Percentiles rank a stretch among this genome's conserved stretches.
Conservation (phyloP, 352 stramenopile genomes). For the Phytopythium sindhum region DNA sequence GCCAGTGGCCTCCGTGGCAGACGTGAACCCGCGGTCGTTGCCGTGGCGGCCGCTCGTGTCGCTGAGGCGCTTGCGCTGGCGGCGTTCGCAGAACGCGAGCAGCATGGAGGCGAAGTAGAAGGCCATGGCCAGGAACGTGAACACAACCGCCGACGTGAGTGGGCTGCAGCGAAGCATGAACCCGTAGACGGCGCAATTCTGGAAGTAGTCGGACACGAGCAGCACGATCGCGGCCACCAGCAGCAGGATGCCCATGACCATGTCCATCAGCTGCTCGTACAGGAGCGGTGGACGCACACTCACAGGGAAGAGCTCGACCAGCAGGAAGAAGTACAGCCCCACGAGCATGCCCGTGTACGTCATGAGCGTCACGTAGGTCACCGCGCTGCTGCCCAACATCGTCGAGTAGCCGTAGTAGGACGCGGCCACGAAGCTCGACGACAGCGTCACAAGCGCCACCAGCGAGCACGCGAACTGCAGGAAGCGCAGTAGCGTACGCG, state of each 20-base stretch:
- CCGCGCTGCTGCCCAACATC: constrained; percentile 60
- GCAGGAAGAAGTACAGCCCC: constrained; percentile 47
- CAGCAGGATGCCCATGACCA: constrained; percentile 48
- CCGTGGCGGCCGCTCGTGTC: constrained; percentile 14
- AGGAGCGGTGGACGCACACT: constrained; percentile 37
- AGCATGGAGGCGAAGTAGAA: constrained; percentile 46
- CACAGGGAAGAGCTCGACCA: constrained; percentile 37
- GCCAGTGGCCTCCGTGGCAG: constrained; percentile 5
- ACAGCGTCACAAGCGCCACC: constrained; percentile 57
- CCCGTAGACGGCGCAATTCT: constrained; percentile 56
- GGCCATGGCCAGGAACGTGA: constrained; percentile 60
- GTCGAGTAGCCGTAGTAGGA: constrained; percentile 70
- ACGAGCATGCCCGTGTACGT: constrained; percentile 70
- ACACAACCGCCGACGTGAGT: constrained; percentile 53
- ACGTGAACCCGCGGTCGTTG: constrained; percentile 8
- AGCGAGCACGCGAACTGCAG: constrained; percentile 56
- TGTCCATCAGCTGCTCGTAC: constrained; percentile 50
- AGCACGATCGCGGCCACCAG: constrained; percentile 65
- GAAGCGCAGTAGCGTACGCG: constrained; percentile 49
- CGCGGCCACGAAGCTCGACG: constrained; percentile 48
- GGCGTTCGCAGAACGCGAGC: constrained; percentile 44
- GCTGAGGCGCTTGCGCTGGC: constrained; percentile 2
- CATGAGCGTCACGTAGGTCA: constrained; percentile 52
- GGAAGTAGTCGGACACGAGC: constrained; percentile 63
- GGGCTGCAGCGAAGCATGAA: constrained; percentile 64